These are phyloP conservation scores for Ustilago cynodontis DNA, from an alignment of 1,284 basidiomycete genomes.

Conservation along the genomic window DNA sequence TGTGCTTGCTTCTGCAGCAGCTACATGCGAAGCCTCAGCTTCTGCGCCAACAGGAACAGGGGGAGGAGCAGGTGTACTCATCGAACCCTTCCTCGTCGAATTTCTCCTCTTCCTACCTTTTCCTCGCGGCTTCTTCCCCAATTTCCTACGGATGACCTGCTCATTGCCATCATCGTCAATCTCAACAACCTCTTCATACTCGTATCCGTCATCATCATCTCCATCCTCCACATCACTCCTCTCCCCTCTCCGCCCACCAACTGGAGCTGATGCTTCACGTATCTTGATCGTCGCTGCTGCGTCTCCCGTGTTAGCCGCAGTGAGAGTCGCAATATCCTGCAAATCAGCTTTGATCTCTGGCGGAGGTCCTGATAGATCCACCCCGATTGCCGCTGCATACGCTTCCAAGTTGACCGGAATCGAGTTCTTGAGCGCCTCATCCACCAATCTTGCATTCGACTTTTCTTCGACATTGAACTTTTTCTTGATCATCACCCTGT, in stretches of 20 bases:
- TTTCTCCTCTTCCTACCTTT: slow-evolving; percentile 35
- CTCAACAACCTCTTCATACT: slow-evolving; percentile 57
- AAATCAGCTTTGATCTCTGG: slow-evolving; percentile 59
- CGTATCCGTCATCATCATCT: slow-evolving; percentile 43
- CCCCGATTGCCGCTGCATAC: slow-evolving; percentile 63
- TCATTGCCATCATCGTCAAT: slow-evolving; percentile 55
- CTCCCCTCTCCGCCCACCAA: slow-evolving; percentile 33
- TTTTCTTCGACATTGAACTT: slow-evolving; percentile 91
- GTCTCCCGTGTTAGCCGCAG: slow-evolving; percentile 6
- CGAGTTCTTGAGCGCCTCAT: slow-evolving; percentile 61
- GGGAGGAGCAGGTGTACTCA: slow-evolving; percentile 21
- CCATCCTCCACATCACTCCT: slow-evolving; percentile 40
- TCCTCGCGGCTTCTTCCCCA: slow-evolving; percentile 39
- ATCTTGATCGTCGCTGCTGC: slow-evolving; percentile 28
- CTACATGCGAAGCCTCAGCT: not conserved
- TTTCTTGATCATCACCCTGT: slow-evolving; percentile 86
- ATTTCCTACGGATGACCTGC: slow-evolving; percentile 35
- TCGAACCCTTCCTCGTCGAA: slow-evolving; percentile 27
- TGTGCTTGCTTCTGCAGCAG: not conserved
- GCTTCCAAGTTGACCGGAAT: slow-evolving; percentile 63
- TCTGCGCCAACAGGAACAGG: not conserved
- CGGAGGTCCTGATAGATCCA: slow-evolving; percentile 66
- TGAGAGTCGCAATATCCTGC: slow-evolving; percentile 32
- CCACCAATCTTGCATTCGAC: slow-evolving; percentile 74
- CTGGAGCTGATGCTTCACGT: slow-evolving; percentile 27